A percentile compares a stretch with the other conserved stretches of the same genome.
Evolutionary conservation across 2,329 filamentous ascomycete species (phyloP).

Genomic region (Microsporum canis): DNA sequence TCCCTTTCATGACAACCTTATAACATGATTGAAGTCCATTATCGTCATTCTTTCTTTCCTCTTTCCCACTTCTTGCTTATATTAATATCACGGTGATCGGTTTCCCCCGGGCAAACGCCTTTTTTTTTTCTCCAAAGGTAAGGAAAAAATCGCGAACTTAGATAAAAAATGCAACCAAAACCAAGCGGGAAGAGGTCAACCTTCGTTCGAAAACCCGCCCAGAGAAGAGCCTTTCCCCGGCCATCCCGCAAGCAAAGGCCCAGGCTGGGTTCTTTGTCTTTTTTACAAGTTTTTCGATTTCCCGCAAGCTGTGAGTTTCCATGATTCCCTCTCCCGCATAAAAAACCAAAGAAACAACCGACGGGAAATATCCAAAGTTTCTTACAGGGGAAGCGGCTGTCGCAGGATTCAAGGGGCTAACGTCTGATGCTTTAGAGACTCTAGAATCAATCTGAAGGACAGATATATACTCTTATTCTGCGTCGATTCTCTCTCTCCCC

Average conservation of each 20-base stretch:
- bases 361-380: neutral
- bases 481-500: neutral
- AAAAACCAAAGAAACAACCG: constrained; percentile 2
- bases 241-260: neutral
- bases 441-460: neutral
- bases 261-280: too few relatives aligned
- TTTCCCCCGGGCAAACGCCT: too few relatives aligned
- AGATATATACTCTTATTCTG: neutral
- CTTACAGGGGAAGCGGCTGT: neutral
- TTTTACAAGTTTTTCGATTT: neutral
- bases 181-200: too few relatives aligned
- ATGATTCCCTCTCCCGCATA: neutral
- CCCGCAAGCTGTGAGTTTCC: neutral
- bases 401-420: neutral
- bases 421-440: neutral
- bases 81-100: too few relatives aligned
- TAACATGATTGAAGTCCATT: too few relatives aligned
- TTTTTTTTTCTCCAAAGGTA: too few relatives aligned
- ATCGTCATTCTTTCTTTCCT: too few relatives aligned
- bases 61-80: too few relatives aligned
- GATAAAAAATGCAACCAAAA: too few relatives aligned
- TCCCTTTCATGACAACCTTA: too few relatives aligned
- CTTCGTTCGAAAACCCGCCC: neutral
- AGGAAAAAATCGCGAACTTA: too few relatives aligned
- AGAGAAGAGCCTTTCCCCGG: neutral